These are phyloP conservation scores for Cornus suecica DNA, from an alignment of 148 eudicot genomes.

Conservation along the genomic window DNA sequence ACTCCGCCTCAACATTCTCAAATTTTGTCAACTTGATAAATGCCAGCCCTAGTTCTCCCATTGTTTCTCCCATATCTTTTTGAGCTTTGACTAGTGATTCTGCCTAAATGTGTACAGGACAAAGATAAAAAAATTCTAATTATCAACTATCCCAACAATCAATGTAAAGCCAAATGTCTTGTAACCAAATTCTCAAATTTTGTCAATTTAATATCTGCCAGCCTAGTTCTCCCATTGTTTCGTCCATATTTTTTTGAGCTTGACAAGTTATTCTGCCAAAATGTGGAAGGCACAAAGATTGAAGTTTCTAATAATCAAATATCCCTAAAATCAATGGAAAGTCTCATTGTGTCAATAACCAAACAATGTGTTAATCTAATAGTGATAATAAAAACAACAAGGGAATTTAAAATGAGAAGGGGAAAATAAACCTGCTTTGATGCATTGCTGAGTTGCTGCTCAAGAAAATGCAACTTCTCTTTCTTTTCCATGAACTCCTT, in stretches of 20 bases:
- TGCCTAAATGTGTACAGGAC: constrained; percentile 45
- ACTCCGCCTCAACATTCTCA: constrained; percentile 64
- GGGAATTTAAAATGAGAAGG: too few relatives aligned
- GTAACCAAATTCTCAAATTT: constrained; percentile 91
- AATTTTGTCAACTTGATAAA: constrained; percentile 84
- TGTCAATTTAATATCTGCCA: constrained; percentile 77
- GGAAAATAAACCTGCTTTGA: constrained; percentile 59
- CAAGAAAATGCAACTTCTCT: constrained; percentile 61
- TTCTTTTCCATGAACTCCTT: constrained; percentile 76
- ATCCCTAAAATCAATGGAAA: too few relatives aligned
- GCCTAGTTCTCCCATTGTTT: constrained; percentile 83
- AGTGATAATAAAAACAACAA: neutral
- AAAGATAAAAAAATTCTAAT: constrained; percentile 11
- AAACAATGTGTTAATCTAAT: neutral
- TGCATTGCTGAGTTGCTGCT: constrained; percentile 59
- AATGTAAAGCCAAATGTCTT: too few relatives aligned
- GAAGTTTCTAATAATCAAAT: too few relatives aligned
- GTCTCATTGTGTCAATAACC: neutral
- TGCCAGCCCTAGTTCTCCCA: constrained; percentile 88
- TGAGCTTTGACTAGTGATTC: constrained; percentile 87
- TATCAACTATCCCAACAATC: neutral
- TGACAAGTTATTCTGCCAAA: constrained; percentile 90
- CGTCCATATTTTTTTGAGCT: constrained; percentile 83
- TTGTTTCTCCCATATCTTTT: constrained; percentile 79
- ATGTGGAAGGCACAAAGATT: neutral